phyloP scores from a whole-genome alignment of 495 filamentous ascomycete species.

The Talaromyces thailandensis region DNA sequence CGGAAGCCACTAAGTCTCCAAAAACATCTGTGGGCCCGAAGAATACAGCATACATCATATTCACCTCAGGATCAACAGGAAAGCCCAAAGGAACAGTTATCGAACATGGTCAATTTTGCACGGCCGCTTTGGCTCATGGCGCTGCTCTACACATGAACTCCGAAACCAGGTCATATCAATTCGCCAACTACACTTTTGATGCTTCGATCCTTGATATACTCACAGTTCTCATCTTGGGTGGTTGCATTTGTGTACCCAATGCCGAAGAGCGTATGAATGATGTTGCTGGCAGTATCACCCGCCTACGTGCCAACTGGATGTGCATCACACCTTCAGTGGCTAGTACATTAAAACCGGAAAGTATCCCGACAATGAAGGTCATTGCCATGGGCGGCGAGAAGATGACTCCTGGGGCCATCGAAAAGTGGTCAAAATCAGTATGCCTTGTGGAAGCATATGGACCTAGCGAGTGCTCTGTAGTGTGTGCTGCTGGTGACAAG shows the following conservation, averaged over 20 bases:
- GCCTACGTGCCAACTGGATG: constrained; percentile 31
- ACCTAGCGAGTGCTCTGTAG: constrained; percentile 43
- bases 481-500: constrained; percentile 32
- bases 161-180: constrained; percentile 52
- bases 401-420: constrained; percentile 34
- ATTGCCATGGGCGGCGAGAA: constrained; percentile 50
- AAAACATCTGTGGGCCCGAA: constrained; percentile 2
- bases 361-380: constrained; percentile 37
- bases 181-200: constrained; percentile 63
- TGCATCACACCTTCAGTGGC: constrained; percentile 36
- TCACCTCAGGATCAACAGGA: constrained; percentile 43
- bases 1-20: constrained; percentile 11
- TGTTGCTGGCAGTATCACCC: constrained; percentile 31
- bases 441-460: constrained; percentile 47
- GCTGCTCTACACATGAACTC: constrained; percentile 36
- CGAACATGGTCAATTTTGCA: constrained; percentile 31
- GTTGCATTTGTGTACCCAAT: constrained; percentile 57
- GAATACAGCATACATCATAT: constrained; percentile 39
- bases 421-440: constrained; percentile 30
- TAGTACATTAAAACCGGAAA: constrained; percentile 35
- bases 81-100: constrained; percentile 41
- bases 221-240: constrained; percentile 53
- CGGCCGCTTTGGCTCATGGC: constrained; percentile 21
- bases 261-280: constrained; percentile 44
- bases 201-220: constrained; percentile 58